Base-by-base conservation (phyloP, 441 rosid genomes). In the Omphalea diandra region DNA sequence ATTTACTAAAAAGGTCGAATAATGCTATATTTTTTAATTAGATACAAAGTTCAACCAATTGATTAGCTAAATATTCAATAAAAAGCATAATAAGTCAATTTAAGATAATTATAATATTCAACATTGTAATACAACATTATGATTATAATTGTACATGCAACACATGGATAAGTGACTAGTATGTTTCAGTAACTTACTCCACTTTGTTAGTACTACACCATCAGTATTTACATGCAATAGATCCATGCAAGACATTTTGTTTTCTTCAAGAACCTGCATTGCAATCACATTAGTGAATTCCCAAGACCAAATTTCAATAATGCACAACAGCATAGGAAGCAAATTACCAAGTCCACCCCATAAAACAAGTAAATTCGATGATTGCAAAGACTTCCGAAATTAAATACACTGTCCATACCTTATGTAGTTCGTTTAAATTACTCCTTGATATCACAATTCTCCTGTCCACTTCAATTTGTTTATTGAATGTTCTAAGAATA, bases 381-480 rank as follows among this genome's bases (percentile, higher is more conserved):
- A 41, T 70, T 55, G 50, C 40, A 12, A 76, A 72, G 50, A 52
- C 74, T 59, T 56, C 36, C 40, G n/a, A 61, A 27, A 14, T 46
- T 11, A 73, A 78, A n/a, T 35, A n/a, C n/a, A n/a, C n/a, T n/a
- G n/a, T 75, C 40, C 29, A 41, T 79, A 95, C 99, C 99, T 87
- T 85, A 32, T 88, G 84, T 35, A 95, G 79, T 77, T 95, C 97
- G 76, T 82, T 88, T 74, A 90, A 59, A 84, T 93, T 95, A 84
- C 97, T 90, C 78, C 98, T 76, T 12, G 87, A 84, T 81, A 90
- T 86, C 74, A 93, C 87, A 59, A 90, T 88, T 82, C 81, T 90
- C 80, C 94, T 85, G 76, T 93, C 98, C 69, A 88, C 99, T 75
- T 88, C 98, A 68, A 95, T 83, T 76, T 93, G 98, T 84, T 95